A percentile compares a stretch with the other conserved stretches of the same genome.
Conservation (phyloP, 2,329 filamentous ascomycete genomes). For the Cercospora berteroae region DNA sequence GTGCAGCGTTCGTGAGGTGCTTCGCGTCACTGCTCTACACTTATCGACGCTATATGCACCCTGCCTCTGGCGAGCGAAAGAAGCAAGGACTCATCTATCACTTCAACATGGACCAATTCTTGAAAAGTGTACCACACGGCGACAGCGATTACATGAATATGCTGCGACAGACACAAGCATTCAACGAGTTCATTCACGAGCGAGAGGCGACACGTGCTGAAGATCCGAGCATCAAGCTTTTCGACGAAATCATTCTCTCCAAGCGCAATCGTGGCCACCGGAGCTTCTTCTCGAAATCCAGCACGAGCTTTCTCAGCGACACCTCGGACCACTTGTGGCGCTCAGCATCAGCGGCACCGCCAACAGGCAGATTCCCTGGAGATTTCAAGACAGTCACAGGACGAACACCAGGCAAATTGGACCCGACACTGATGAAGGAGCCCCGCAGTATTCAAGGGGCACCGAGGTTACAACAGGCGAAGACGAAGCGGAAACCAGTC, state of each 20-base stretch:
- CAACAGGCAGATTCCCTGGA: constrained; percentile 53
- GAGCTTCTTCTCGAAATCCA: constrained; percentile 61
- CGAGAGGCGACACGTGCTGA: constrained; percentile 62
- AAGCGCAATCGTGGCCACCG: constrained; percentile 69
- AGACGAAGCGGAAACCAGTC: constrained; percentile 51
- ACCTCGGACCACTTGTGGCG: constrained; percentile 78
- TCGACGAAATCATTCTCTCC: constrained; percentile 79
- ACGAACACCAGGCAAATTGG: constrained; percentile 76
- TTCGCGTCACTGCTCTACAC: constrained; percentile 69
- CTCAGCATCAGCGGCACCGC: constrained; percentile 58
- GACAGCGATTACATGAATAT: constrained; percentile 63
- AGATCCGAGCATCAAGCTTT: constrained; percentile 68
- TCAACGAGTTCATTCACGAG: constrained; percentile 74
- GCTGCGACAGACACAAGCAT: constrained; percentile 64
- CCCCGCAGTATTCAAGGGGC: constrained; percentile 85
- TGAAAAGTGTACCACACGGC: constrained; percentile 63
- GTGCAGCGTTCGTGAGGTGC: constrained; percentile 66
- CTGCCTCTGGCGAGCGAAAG: constrained; percentile 60
- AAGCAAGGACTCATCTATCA: constrained; percentile 61
- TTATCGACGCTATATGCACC: constrained; percentile 62
- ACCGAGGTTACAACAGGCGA: constrained; percentile 58
- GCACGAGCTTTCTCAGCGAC: constrained; percentile 66
- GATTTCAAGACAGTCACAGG: constrained; percentile 60
- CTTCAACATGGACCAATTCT: constrained; percentile 66
- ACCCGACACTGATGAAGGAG: constrained; percentile 85